Conservation (phyloP, 306 rosid genomes). For the Quercus bicolor region DNA sequence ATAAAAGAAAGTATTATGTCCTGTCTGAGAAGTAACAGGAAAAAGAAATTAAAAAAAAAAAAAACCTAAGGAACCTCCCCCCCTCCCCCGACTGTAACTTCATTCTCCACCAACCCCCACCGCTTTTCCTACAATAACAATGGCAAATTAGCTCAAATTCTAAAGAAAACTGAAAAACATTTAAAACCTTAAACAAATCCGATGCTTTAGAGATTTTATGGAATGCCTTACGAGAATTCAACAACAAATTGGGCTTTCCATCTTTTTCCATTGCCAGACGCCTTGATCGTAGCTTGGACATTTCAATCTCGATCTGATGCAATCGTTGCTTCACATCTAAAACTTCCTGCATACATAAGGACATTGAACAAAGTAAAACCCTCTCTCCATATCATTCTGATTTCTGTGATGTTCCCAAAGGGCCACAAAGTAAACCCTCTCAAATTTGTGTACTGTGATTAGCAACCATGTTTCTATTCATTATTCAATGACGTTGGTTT, state of each 20-base stretch:
- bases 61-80: not conserved
- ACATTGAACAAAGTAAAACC: not conserved
- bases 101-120: not conserved
- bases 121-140: not conserved
- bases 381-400: not conserved
- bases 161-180: not conserved
- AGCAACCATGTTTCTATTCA: not conserved
- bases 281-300: conserved; percentile 24
- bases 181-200: not conserved
- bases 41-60: not conserved
- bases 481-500: not conserved
- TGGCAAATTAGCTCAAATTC: not conserved
- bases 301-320: conserved; percentile 21
- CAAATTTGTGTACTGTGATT: not conserved
- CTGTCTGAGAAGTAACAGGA: not conserved
- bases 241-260: conserved; percentile 7
- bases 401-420: not conserved
- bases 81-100: not conserved
- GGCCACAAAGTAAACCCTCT: not conserved
- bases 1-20: not conserved
- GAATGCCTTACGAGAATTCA: conserved; percentile 12
- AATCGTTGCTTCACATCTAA: conserved; percentile 24
- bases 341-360: conserved; percentile 11
- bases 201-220: not conserved
- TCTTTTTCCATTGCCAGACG: conserved; percentile 1